Evolutionary conservation across 768 basidiomycete species (phyloP), one percentile per base, ranked within the genome.

Genomic region (Leccinum subgranulosum): DNA sequence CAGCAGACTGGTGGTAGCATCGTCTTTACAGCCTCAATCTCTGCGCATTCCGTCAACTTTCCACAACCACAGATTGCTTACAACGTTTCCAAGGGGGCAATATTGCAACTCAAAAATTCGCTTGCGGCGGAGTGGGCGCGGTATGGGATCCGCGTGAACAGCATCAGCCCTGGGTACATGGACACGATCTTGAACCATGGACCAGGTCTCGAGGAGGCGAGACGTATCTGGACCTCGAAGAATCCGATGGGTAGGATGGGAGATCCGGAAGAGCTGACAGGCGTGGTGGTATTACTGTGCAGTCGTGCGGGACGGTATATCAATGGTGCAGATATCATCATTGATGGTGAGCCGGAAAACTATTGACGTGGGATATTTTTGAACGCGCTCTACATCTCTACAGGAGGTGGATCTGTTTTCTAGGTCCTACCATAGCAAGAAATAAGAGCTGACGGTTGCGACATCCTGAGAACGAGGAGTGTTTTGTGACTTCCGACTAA

Each of bases 181-280:
- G 73, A 78, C 49, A 79, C 79, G 5, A 66, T 73, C 47, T 64
- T 79, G 63, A 79, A 78, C 41, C 66, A 70, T 46, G 73, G 73
- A 9, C 66, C 68, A 0, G 69, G 69, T 1, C 61, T 76, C 12
- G 73, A 65, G 14, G 63, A 67, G 10, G 71, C 67, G n/a, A 66
- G 73, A 49, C 60, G 60, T 10, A 67, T 74, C n/a, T 80, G 76
- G 77, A 58, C 66, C 3, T 70, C 69, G 29, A 68, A 74, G 51
- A 79, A 71, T 57, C 77, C 76, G 11, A 72, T 78, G 73, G 78
- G 77, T 1, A 68, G 79, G 49, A 76, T 79, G 74, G 77, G 77
- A 0, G 66, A 75, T 52, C 70, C 77, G 5, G 66, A 62, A 12
- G 79, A 81, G 62, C 51, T 80, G 54, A 69, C 66, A 1, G 78